Base-by-base conservation (phyloP, 495 filamentous ascomycete genomes). In the Venustampulla echinocandica region DNA sequence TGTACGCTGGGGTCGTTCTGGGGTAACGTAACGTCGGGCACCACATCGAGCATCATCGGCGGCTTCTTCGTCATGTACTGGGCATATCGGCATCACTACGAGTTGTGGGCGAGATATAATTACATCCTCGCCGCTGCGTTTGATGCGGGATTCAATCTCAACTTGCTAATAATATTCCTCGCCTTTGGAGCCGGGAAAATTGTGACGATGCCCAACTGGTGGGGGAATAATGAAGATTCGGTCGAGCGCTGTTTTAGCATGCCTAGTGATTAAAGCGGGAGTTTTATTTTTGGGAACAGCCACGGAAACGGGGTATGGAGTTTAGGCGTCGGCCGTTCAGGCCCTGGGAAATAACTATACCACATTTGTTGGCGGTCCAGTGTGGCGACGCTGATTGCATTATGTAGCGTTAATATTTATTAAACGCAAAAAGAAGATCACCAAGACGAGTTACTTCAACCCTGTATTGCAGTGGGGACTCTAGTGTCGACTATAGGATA, bases 81-180 rank as follows among this genome's bases (percentile, higher is more conserved):
- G 63, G 69, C 66, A 2, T 75, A 71, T 41, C 57, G 71, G 0
- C 63, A 66, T 23, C 64, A 69, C 4, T 77, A 77, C 37, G 67
- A 75, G 47, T 63, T 75, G 15, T 78, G 75, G 75, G 68, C 70
- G 40, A 60, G 68, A 22, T 80, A 76, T 50, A 77, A 75, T 44
- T 78, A 74, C 42, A 63, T 77, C 33, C 50, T 76, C 18, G 74
- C 72, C 1, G 74, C 75, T 1, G 73, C 74, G 2, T 74, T 77
- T 48, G 76, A 77, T 61, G 70, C 74, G 2, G 74, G 71, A 1
- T 80, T 76, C 48, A 77, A 77, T 56, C 42, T 77, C 18, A 72
- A 75, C 49, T 66, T 77, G 68, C 49, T 78, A 47, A 60, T 77
- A 17, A 69, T 76, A 20, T 77, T 79, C 56, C 59, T 77, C 44